Conservation (phyloP, 2,329 filamentous ascomycete species). For the Epichloe baconii region DNA sequence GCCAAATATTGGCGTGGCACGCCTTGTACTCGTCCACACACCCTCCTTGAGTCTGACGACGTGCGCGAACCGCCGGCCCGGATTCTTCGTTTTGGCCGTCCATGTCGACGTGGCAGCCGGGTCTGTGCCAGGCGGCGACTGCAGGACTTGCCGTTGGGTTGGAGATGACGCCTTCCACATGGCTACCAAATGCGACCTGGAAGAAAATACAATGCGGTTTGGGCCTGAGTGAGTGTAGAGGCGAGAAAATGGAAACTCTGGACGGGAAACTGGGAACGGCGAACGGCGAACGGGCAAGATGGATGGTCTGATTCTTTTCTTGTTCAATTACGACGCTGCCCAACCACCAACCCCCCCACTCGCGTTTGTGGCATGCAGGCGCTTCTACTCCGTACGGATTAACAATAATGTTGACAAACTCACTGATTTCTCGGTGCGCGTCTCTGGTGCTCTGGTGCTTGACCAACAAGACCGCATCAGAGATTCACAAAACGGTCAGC, state of each 20-base stretch:
- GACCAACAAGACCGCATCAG: too few species aligned
- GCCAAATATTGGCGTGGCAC: slow-evolving; percentile 63
- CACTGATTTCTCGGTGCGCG: too few species aligned
- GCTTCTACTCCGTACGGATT: too few species aligned
- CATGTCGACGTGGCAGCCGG: not conserved
- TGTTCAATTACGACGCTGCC: not conserved
- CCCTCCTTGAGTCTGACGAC: slow-evolving; percentile 58
- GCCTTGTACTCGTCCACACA: slow-evolving; percentile 57
- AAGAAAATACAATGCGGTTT: too few species aligned
- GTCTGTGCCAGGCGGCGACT: slow-evolving; percentile 1
- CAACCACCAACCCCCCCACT: not conserved
- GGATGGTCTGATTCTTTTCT: not conserved
- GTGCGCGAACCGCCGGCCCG: slow-evolving; percentile 51
- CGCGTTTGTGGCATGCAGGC: too few species aligned
- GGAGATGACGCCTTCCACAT: slow-evolving; percentile 16
- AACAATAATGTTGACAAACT: too few species aligned
- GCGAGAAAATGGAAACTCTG: too few species aligned
- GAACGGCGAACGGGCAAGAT: too few species aligned
- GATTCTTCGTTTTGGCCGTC: slow-evolving; percentile 19
- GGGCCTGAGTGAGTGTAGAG: too few species aligned
- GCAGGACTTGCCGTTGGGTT: slow-evolving; percentile 3
- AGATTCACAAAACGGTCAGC: too few species aligned
- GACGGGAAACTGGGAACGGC: too few species aligned
- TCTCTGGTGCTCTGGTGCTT: too few species aligned
- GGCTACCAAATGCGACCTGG: not conserved